Conservation (phyloP, 2,329 filamentous ascomycete species). For the Acephala macrosclerotiorum region DNA sequence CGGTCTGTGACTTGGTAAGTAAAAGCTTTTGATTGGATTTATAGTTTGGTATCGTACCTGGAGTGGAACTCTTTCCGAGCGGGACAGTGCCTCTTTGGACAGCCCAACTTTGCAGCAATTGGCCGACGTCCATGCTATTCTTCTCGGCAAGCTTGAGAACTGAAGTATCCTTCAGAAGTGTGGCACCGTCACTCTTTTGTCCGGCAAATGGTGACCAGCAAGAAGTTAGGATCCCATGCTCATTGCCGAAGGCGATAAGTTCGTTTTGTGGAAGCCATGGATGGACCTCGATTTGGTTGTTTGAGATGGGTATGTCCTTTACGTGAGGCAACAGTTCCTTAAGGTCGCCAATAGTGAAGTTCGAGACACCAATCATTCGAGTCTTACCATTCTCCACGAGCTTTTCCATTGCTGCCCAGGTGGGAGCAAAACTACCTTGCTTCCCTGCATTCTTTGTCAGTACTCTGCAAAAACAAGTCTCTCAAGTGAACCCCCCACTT, state of each 20-base stretch:
- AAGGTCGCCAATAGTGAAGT: conserved; percentile 52
- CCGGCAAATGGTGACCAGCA: conserved; percentile 71
- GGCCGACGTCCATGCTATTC: conserved; percentile 63
- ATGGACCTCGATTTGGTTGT: conserved; percentile 46
- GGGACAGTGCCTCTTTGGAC: conserved; percentile 72
- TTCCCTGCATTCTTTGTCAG: conserved; percentile 54
- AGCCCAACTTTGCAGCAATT: conserved; percentile 74
- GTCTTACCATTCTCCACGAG: conserved; percentile 39
- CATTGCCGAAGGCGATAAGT: conserved; percentile 36
- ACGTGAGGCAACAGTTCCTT: conserved; percentile 56
- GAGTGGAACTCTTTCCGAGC: conserved; percentile 72
- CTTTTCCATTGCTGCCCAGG: conserved; percentile 45
- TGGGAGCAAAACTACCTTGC: conserved; percentile 62
- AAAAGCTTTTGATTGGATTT: not conserved
- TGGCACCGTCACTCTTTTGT: conserved; percentile 66
- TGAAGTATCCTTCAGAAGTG: conserved; percentile 60
- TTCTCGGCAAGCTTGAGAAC: conserved; percentile 67
- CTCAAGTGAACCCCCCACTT: not conserved
- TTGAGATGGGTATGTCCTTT: conserved; percentile 51
- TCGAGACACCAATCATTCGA: conserved; percentile 41
- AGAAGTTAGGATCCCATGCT: conserved; percentile 58
- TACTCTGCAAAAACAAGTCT: conserved; percentile 8
- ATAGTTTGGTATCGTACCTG: conserved; percentile 35
- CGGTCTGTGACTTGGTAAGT: conserved; percentile 41
- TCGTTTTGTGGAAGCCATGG: conserved; percentile 38